Evolutionary conservation across 768 basidiomycete species (phyloP).

Genomic region (Auriscalpium vulgare): DNA sequence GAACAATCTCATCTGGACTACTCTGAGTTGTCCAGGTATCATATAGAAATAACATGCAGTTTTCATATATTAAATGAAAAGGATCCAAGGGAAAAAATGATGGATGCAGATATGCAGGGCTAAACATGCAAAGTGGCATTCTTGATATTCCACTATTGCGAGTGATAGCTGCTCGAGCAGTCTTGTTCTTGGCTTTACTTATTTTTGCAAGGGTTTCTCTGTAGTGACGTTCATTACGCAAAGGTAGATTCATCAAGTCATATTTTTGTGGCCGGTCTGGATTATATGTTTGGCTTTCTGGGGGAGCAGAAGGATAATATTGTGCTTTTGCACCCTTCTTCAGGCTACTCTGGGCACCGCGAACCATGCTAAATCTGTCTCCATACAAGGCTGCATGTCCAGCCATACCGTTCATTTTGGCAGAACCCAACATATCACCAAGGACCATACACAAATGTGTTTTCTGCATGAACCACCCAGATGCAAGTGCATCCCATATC

Average conservation of each 20-base stretch:
- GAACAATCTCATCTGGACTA: not conserved
- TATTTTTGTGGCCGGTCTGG: not conserved
- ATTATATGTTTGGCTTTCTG: not conserved
- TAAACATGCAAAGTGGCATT: not conserved
- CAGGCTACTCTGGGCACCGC: not conserved
- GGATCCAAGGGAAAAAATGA: not conserved
- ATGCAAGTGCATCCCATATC: not conserved
- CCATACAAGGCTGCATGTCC: conserved; percentile 15
- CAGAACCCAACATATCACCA: conserved; percentile 28
- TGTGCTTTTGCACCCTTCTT: not conserved
- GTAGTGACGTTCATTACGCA: not conserved
- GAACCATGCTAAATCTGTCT: conserved; percentile 19
- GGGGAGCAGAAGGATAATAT: not conserved
- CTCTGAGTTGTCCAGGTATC: not conserved
- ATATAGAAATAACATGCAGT: not conserved
- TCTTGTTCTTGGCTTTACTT: not conserved
- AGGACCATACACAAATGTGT: conserved; percentile 16
- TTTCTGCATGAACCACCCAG: not conserved
- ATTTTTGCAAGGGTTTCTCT: not conserved
- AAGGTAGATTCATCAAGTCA: not conserved
- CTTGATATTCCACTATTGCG: not conserved
- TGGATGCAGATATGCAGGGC: not conserved
- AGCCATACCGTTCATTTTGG: conserved; percentile 15
- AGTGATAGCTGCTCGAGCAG: not conserved
- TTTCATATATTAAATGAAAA: not conserved